These are phyloP conservation scores for Hypoxylon fragiforme DNA, from an alignment of 495 filamentous ascomycete species.

Conservation along the genomic window DNA sequence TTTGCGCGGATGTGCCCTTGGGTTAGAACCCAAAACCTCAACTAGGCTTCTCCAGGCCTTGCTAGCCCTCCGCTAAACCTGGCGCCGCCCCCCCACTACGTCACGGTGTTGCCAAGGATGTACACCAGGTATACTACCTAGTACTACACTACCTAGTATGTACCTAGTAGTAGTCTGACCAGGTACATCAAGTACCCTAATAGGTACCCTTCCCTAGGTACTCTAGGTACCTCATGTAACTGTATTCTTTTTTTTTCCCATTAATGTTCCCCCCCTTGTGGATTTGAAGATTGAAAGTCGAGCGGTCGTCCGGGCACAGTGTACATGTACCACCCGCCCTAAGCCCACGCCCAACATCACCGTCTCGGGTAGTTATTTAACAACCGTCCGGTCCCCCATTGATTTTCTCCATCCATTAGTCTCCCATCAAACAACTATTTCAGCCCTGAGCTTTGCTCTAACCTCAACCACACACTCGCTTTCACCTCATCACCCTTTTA, in stretches of 20 bases:
- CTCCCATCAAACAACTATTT: constrained; percentile 38
- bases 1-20: constrained; percentile 8
- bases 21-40: constrained; percentile 10
- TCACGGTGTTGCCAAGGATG: background rate
- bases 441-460: constrained; percentile 45
- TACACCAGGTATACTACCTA: constrained; percentile 1
- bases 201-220: no score
- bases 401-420: constrained; percentile 36
- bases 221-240: no score
- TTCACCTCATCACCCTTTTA: constrained; percentile 46
- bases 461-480: constrained; percentile 54
- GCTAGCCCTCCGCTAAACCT: constrained; percentile 11
- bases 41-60: no score
- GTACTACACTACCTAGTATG: background rate
- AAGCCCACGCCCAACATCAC: constrained; percentile 25
- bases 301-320: constrained; percentile 23
- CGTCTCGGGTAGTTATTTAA: constrained; percentile 37
- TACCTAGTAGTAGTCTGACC: background rate
- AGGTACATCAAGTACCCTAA: background rate
- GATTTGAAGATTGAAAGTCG: no score
- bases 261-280: constrained; percentile 28
- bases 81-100: constrained; percentile 14
- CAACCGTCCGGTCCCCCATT: constrained; percentile 37
- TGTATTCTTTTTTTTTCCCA: background rate
- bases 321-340: constrained; percentile 3